These are phyloP conservation scores for Nigrospora osmanthi DNA, from an alignment of 2,329 filamentous ascomycete genomes.

Conservation along the genomic window DNA sequence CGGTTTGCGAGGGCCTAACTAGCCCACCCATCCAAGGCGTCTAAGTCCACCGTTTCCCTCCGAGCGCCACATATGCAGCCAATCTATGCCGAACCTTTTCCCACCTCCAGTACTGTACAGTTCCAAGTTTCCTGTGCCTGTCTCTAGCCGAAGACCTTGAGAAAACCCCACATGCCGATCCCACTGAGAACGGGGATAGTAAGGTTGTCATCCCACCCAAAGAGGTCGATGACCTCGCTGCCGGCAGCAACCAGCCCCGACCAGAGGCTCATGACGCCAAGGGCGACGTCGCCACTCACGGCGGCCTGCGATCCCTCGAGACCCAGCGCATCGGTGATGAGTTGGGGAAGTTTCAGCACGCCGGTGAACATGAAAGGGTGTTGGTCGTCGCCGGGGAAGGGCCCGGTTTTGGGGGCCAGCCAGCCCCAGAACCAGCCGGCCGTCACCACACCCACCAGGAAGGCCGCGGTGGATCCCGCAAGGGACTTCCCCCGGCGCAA, in stretches of 20 bases:
- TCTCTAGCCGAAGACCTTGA: slow-evolving; percentile 69
- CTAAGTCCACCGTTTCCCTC: too few species aligned
- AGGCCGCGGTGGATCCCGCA: slow-evolving; percentile 80
- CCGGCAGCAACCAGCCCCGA: slow-evolving; percentile 83
- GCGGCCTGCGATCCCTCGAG: slow-evolving; percentile 49
- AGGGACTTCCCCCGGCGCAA: slow-evolving; percentile 85
- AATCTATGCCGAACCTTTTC: slow-evolving; percentile 1
- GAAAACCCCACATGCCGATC: slow-evolving; percentile 81
- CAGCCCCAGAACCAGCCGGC: slow-evolving; percentile 85
- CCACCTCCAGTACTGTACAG: too few species aligned
- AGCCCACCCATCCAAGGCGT: too few species aligned
- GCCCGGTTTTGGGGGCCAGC: slow-evolving; percentile 61
- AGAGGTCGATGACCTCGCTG: slow-evolving; percentile 86
- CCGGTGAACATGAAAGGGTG: slow-evolving; percentile 78
- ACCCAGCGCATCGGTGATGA: slow-evolving; percentile 51
- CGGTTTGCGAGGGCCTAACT: too few species aligned
- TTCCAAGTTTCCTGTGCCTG: neutral
- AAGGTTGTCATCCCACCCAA: slow-evolving; percentile 94
- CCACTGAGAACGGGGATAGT: slow-evolving; percentile 92
- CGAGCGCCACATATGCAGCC: neutral
- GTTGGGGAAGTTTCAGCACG: slow-evolving; percentile 58
- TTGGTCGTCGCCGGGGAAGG: slow-evolving; percentile 60
- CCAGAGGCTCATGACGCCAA: slow-evolving; percentile 75
- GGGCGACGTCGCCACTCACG: slow-evolving; percentile 62
- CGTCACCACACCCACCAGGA: slow-evolving; percentile 72